Evolutionary conservation across 2,329 filamentous ascomycete species (phyloP).

Genomic region (Tolypocladium inflatum): DNA sequence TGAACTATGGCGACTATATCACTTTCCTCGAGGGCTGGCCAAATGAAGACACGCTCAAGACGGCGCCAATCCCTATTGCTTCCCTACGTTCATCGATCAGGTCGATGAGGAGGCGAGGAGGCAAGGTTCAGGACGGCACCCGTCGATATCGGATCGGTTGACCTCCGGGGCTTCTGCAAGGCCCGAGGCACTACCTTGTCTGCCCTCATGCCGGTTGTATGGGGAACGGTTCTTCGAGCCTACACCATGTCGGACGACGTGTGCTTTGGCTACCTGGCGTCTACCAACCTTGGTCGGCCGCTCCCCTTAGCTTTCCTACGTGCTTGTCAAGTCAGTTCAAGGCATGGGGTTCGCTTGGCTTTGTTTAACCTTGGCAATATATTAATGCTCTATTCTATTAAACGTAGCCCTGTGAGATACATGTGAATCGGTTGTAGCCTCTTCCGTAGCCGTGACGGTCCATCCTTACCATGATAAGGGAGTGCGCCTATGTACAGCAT

Average conservation of each 20-base stretch:
- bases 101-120: background rate
- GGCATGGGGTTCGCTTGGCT: too few relatives aligned
- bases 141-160: background rate
- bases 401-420: too few relatives aligned
- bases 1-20: background rate
- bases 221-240: background rate
- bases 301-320: too few relatives aligned
- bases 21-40: background rate
- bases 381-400: too few relatives aligned
- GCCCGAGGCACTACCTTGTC: background rate
- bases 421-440: too few relatives aligned
- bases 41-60: background rate
- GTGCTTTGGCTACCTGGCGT: background rate
- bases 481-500: too few relatives aligned
- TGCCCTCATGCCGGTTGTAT: background rate
- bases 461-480: too few relatives aligned
- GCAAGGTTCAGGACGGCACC: background rate
- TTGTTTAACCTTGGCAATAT: too few relatives aligned
- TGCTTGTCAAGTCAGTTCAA: too few relatives aligned
- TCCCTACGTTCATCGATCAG: background rate
- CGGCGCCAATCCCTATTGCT: background rate
- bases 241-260: background rate
- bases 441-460: too few relatives aligned
- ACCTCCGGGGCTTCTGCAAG: background rate
- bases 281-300: background rate